phyloP scores from a whole-genome alignment of 2,329 filamentous ascomycete species.

The Pseudogymnoascus sp. region DNA sequence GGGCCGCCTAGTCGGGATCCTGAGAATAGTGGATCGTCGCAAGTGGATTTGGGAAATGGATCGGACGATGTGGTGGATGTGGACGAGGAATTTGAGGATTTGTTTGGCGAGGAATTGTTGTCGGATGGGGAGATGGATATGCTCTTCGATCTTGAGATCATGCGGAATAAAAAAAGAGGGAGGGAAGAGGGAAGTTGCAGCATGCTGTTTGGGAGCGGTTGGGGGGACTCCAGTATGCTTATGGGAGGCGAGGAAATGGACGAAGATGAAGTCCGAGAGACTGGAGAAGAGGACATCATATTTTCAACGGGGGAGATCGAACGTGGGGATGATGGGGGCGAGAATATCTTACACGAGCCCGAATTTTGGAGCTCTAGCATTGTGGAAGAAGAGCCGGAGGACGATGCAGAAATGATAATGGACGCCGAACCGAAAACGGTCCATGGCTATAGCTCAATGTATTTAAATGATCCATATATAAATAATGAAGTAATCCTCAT shows the following conservation, averaged over 20 bases:
- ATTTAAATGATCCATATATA: background rate
- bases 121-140: slow-evolving; percentile 7
- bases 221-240: background rate
- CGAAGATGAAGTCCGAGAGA: background rate
- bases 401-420: background rate
- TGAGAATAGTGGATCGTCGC: background rate
- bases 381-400: background rate
- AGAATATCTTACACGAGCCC: background rate
- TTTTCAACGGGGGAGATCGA: background rate
- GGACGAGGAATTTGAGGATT: background rate
- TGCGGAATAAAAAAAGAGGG: background rate
- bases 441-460: background rate
- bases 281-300: background rate
- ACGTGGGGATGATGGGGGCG: background rate
- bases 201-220: background rate
- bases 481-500: slow-evolving; percentile 1
- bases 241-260: background rate
- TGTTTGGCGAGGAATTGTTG: background rate
- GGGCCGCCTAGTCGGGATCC: background rate
- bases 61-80: background rate
- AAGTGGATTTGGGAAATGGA: background rate
- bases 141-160: slow-evolving; percentile 5
- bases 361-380: background rate
- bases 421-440: background rate
- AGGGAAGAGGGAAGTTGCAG: background rate